Percentiles rank a stretch among this genome's conserved stretches.
These are phyloP conservation scores for Micromonas commoda DNA, from an alignment of 139 green algal species.

Conservation along the genomic window DNA sequence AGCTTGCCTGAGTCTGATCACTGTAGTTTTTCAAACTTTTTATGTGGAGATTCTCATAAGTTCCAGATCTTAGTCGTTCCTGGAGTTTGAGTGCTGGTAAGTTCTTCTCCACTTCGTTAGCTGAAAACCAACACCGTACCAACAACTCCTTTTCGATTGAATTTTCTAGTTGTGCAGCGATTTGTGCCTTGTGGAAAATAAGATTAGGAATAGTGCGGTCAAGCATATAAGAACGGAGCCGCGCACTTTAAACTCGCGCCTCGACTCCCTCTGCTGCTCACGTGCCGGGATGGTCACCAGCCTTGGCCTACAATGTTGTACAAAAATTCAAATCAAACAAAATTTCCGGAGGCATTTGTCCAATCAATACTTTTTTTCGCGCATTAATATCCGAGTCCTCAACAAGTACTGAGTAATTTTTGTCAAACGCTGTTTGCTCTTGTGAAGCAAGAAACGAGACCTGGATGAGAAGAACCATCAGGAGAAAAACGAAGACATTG, in stretches of 20 bases:
- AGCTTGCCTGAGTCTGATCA: no score
- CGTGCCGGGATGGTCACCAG: slow-evolving; percentile 75
- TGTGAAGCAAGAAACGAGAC: slow-evolving; percentile 98
- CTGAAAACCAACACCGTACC: background rate
- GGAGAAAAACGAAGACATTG: background rate
- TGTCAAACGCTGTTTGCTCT: slow-evolving; percentile 99
- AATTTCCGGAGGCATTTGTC: background rate
- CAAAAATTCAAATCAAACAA: slow-evolving; percentile 24
- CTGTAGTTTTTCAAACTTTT: no score
- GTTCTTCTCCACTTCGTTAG: slow-evolving; percentile 28
- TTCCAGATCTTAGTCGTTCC: slow-evolving; percentile 83
- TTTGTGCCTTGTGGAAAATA: slow-evolving; percentile 39
- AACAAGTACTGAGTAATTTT: slow-evolving; percentile 99
- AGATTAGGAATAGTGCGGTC: background rate
- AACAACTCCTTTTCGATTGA: slow-evolving; percentile 45
- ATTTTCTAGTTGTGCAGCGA: slow-evolving; percentile 79
- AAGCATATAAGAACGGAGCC: background rate
- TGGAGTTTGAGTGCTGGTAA: slow-evolving; percentile 70
- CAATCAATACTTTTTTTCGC: slow-evolving; percentile 9
- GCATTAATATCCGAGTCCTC: slow-evolving; percentile 75
- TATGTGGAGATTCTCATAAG: slow-evolving; percentile 99
- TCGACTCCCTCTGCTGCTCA: slow-evolving; percentile 68
- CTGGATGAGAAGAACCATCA: slow-evolving; percentile 52
- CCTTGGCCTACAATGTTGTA: slow-evolving; percentile 58
- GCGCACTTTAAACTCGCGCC: slow-evolving; percentile 77